Evolutionary conservation across 768 basidiomycete genomes (phyloP), one percentile per base, ranked within the genome.

Genomic region (Podaxis pistillaris): DNA sequence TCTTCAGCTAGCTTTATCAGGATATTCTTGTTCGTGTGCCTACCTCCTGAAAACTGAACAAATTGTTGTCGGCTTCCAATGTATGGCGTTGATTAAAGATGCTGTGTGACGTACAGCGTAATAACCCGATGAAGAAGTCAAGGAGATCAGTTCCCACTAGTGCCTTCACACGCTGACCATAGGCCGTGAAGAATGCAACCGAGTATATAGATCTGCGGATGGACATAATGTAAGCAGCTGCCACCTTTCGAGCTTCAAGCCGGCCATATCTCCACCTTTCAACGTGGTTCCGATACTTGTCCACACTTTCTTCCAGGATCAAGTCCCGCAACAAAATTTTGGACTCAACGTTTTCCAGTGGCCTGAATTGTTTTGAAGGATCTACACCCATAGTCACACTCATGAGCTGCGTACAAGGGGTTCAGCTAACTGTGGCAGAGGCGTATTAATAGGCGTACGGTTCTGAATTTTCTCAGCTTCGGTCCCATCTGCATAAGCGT

Each of bases 281-380:
- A 62, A 70, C 30, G 40, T 68, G 64, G 5, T 59, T 40, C 3
- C 60, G 28, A 51, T 69, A 67, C 38, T 38, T 55, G 28, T 40
- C 49, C 6, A 51, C 52, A 19, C 68, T 57, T 12, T 58, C 65
- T 4, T 58, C 52, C 2, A 47, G 28, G 4, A 70, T 46, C 1
- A 73, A 61, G 28, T 71, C 69, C 6, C 58, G 63, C n/a, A 73
- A 38, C 3, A 73, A 51, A 26, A 73, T 63, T 19, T 60, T 68
- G 2, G 68, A 65, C 47, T 71, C 72, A 2, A 68, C 26, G 0
- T 64, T 56, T 55, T 73, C 70, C 9, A 73, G 49, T 4, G 64
- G 19, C 40, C 69, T 70, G 44, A 69, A 73, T 11, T 56, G 52
- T 9, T 65, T 64, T 4, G 68, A 64, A 17, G 69, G 66, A 60